Percentiles rank a stretch among this genome's conserved stretches.
These are phyloP conservation scores for Trichophyton schoenleinii DNA, from an alignment of 2,329 filamentous ascomycete species.

Conservation along the genomic window DNA sequence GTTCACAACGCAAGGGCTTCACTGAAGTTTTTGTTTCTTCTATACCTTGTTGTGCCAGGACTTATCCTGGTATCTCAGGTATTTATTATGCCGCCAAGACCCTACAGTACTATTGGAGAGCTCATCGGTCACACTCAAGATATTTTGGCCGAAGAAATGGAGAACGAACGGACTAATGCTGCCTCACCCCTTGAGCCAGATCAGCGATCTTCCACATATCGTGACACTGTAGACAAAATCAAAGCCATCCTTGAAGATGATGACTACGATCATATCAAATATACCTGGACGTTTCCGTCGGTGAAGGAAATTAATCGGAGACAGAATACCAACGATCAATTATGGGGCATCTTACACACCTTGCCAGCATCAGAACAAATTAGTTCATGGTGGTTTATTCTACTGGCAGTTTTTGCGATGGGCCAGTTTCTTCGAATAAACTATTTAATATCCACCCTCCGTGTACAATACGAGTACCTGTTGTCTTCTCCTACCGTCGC, in stretches of 20 bases:
- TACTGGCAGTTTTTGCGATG: conserved; percentile 66
- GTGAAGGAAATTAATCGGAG: conserved; percentile 42
- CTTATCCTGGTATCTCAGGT: conserved; percentile 56
- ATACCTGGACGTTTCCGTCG: background rate
- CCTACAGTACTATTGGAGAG: conserved; percentile 77
- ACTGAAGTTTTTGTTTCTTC: conserved; percentile 56
- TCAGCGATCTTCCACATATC: conserved; percentile 3
- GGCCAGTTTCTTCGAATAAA: conserved; percentile 69
- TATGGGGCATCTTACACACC: conserved; percentile 78
- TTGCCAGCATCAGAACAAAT: conserved; percentile 61
- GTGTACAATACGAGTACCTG: conserved; percentile 67
- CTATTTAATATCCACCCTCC: conserved; percentile 75
- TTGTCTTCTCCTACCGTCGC: conserved; percentile 51
- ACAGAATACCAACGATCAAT: conserved; percentile 53
- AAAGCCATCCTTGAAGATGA: conserved; percentile 44
- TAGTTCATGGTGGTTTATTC: conserved; percentile 66
- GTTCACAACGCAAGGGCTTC: conserved; percentile 31
- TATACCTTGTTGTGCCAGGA: conserved; percentile 57
- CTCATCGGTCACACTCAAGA: conserved; percentile 60
- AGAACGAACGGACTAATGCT: background rate
- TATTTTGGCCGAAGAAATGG: conserved; percentile 42
- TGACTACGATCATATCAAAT: background rate
- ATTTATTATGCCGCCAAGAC: conserved; percentile 58
- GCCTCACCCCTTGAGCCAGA: background rate
- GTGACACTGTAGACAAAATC: conserved; percentile 40